Conservation (phyloP, 805 yeast genomes). For the Candida jianshihensis region DNA sequence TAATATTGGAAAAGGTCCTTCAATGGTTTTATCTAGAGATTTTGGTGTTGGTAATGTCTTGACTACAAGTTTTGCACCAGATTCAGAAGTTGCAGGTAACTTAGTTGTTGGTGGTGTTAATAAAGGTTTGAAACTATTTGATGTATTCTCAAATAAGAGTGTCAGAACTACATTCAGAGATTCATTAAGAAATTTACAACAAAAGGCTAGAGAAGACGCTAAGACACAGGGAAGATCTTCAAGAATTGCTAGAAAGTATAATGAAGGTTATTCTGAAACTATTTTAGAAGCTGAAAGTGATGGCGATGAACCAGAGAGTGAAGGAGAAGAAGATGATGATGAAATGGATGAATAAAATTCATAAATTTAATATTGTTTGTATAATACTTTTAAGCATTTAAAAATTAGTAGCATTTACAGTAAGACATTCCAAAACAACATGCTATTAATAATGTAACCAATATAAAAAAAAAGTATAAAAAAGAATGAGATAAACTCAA, state of each 20-base stretch:
- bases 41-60: conserved; percentile 92
- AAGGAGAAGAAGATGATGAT: conserved; percentile 33
- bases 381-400: too few species aligned
- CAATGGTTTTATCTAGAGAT: conserved; percentile 86
- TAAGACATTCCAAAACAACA: background rate
- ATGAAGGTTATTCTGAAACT: conserved; percentile 41
- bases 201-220: conserved; percentile 52
- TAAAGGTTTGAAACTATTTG: conserved; percentile 88
- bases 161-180: conserved; percentile 64
- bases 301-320: conserved; percentile 56
- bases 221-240: conserved; percentile 50
- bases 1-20: conserved; percentile 41
- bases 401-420: background rate
- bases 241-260: conserved; percentile 70
- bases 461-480: conserved; percentile 1
- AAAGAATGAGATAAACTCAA: background rate
- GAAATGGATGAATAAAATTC: conserved; percentile 11
- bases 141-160: conserved; percentile 72
- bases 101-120: conserved; percentile 82
- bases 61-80: conserved; percentile 77
- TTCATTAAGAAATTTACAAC: conserved; percentile 49
- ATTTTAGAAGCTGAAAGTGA: conserved; percentile 58
- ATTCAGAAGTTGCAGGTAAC: conserved; percentile 78
- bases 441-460: background rate
- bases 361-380: too few species aligned